These are phyloP conservation scores for Yamadazyma siamensis DNA, from an alignment of 1,139 yeast genomes.

Conservation along the genomic window DNA sequence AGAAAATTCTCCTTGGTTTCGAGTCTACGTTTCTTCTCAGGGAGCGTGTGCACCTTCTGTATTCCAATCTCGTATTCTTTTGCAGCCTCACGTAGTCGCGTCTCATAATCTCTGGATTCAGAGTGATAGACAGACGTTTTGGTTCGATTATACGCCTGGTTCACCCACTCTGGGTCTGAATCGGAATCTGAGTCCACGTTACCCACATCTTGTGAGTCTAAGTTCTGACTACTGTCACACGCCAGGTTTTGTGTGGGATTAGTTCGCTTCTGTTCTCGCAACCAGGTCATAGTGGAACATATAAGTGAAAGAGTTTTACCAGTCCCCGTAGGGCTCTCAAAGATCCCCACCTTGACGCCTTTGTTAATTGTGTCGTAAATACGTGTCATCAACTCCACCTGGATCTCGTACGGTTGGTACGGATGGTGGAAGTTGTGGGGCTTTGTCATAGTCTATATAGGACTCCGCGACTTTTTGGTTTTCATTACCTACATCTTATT, in stretches of 20 bases:
- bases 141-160: slow-evolving; percentile 35
- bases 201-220: neutral
- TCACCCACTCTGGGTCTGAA: slow-evolving; percentile 64
- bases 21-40: slow-evolving; percentile 8
- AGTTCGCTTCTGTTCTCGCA: slow-evolving; percentile 54
- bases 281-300: slow-evolving; percentile 86
- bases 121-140: slow-evolving; percentile 27
- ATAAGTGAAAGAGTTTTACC: slow-evolving; percentile 88
- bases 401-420: slow-evolving; percentile 76
- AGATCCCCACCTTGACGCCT: slow-evolving; percentile 68
- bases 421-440: slow-evolving; percentile 76
- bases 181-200: slow-evolving; percentile 23
- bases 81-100: slow-evolving; percentile 25
- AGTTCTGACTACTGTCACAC: neutral
- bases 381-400: slow-evolving; percentile 69
- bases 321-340: slow-evolving; percentile 95
- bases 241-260: slow-evolving; percentile 17
- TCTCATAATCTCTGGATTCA: slow-evolving; percentile 38
- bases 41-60: slow-evolving; percentile 11
- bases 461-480: neutral
- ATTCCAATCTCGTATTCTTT: slow-evolving; percentile 12
- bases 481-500: slow-evolving; percentile 5
- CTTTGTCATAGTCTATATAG: neutral
- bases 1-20: slow-evolving; percentile 25
- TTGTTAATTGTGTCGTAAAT: slow-evolving; percentile 61